These are phyloP conservation scores for Flammula alnicola DNA, from an alignment of 1,284 basidiomycete genomes.

Conservation along the genomic window DNA sequence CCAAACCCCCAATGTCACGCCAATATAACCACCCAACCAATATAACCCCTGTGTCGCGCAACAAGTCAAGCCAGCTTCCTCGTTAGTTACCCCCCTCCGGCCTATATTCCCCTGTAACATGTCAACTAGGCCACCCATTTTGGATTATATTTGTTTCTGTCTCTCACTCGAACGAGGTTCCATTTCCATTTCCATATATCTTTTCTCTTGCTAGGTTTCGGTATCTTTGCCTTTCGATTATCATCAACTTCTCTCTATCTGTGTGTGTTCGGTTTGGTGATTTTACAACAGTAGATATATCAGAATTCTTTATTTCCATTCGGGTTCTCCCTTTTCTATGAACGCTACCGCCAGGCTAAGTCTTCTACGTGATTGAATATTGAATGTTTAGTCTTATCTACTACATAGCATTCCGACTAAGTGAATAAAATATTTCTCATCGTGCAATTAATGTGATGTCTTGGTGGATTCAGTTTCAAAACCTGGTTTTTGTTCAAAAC, in stretches of 20 bases:
- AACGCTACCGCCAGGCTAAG: not conserved
- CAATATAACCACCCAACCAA: no score
- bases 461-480: no score
- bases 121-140: not conserved
- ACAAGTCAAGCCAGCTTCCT: no score
- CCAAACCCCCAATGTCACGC: no score
- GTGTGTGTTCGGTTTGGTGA: not conserved
- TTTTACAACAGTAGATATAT: slow-evolving; percentile 6
- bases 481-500: no score
- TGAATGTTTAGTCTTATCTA: slow-evolving; percentile 1
- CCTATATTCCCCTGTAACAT: not conserved
- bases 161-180: no score
- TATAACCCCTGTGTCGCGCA: no score
- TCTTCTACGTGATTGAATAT: no score
- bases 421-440: not conserved
- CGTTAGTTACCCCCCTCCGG: not conserved
- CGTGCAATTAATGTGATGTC: not conserved
- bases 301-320: not conserved
- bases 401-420: not conserved
- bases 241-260: not conserved
- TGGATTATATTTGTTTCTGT: not conserved
- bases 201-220: no score
- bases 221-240: no score
- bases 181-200: no score
- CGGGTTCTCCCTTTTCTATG: not conserved